These are phyloP conservation scores for Bromus sterilis DNA, from an alignment of 176 grass and related monocot genomes.

Conservation along the genomic window DNA sequence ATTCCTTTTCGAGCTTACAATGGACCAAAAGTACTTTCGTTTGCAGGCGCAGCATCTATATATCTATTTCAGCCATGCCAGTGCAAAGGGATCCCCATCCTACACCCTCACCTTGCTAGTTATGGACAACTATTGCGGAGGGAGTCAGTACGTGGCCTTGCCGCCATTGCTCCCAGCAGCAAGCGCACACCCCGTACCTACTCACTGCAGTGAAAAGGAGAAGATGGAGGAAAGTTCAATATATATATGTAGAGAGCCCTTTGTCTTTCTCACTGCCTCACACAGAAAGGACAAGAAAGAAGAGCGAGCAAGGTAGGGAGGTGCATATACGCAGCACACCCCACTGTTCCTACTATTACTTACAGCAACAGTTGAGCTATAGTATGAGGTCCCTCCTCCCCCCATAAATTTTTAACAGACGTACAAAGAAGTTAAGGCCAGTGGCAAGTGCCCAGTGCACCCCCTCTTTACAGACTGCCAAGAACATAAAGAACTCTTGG, in stretches of 20 bases:
- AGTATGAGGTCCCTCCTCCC: constrained; percentile 33
- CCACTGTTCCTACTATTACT: constrained; percentile 31
- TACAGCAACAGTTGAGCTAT: constrained; percentile 28
- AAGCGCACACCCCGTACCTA: constrained; percentile 36
- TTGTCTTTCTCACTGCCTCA: constrained; percentile 5
- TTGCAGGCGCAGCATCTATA: constrained; percentile 40
- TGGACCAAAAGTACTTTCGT: constrained; percentile 43
- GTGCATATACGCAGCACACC: constrained; percentile 18
- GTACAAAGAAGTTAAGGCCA: constrained; percentile 49
- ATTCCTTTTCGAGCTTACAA: constrained; percentile 44
- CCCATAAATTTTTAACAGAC: constrained; percentile 59
- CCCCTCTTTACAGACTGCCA: constrained; percentile 56
- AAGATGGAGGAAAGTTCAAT: constrained; percentile 5
- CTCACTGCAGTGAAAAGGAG: constrained; percentile 44
- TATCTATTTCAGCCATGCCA: constrained; percentile 32
- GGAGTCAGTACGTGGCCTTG: constrained; percentile 22
- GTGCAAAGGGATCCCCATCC: constrained; percentile 31
- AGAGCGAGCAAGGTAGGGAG: constrained; percentile 21
- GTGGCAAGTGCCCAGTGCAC: constrained; percentile 20
- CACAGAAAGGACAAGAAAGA: constrained; percentile 39
- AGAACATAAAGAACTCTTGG: constrained; percentile 54
- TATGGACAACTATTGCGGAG: constrained; percentile 34
- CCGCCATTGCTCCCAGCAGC: constrained; percentile 35
- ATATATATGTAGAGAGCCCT: neutral
- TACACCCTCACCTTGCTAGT: constrained; percentile 47